Evolutionary conservation across 148 eudicot genomes (phyloP), one percentile per base, ranked within the genome.

Genomic region (Simmondsia chinensis): DNA sequence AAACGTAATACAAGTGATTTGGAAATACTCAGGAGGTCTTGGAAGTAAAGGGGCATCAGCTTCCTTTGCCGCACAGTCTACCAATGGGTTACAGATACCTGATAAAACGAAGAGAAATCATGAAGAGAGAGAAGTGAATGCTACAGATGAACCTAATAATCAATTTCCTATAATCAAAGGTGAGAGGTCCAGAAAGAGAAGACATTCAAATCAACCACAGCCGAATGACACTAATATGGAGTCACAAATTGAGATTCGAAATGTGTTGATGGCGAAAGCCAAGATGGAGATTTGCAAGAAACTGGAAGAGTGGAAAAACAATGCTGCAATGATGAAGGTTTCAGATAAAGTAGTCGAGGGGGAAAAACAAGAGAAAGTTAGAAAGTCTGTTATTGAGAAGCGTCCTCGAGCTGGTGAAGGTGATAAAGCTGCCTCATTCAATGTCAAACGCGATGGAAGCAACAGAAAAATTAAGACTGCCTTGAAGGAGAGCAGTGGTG

Each of bases 231-330:
- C 30, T 49, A 50, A 39, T 48, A 56, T 17, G 3, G 71, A 37
- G 20, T 64, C 72, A 39, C 48, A 69, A 28, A 14, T 38, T 4
- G 75, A 77, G 50, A 50, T 39, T 58, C 76, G 76, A 50, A 64
- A 40, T 55, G 39, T 66, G 70, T 59, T 82, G 69, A 66, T 60
- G 43, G 33, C 34, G 30, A 82, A 57, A 64, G 73, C 82, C 8
- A 66, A 54, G 69, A 66, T 7, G 43, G 74, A 69, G 40, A 66
- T 78, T 26, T 27, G n/a, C 43, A 52, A 66, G 49, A 56, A 66
- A 48, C 56, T 82, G 46, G 27, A 59, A 9, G 75, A 63, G 26
- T 57, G 59, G 72, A 56, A 52, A 4, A 46, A 32, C 46, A 11
- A 7, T 13, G 39, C 45, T 9, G 3, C 20, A 39, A 33, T 27